A percentile compares a stretch with the other conserved stretches of the same genome.
These are phyloP conservation scores for Croton setiger DNA, from an alignment of 441 rosid genomes.

Conservation along the genomic window DNA sequence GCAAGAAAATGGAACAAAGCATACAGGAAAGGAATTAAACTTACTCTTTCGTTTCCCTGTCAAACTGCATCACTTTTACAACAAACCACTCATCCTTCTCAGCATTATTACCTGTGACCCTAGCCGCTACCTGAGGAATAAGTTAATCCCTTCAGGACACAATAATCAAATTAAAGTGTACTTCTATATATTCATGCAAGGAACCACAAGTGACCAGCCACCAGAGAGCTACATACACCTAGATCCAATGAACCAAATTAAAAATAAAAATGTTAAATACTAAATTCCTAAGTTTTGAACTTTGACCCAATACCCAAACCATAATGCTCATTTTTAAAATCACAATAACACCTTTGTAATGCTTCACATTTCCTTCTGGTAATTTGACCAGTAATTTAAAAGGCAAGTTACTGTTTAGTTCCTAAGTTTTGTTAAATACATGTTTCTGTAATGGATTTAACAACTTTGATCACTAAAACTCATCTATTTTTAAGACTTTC, in stretches of 20 bases:
- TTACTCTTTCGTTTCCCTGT: slow-evolving; percentile 91
- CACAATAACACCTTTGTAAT: too few species aligned
- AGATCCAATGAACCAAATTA: too few species aligned
- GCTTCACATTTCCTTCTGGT: too few species aligned
- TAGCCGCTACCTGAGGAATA: slow-evolving; percentile 81
- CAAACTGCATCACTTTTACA: slow-evolving; percentile 91
- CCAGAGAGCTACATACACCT: slow-evolving; percentile 12
- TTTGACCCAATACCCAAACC: too few species aligned
- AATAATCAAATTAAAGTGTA: slow-evolving; percentile 14
- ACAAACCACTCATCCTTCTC: slow-evolving; percentile 93
- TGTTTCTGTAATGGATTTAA: too few species aligned
- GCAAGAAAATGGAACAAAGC: neutral
- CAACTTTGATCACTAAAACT: too few species aligned
- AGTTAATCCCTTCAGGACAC: slow-evolving; percentile 11
- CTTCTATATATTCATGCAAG: neutral
- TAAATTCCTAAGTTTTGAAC: too few species aligned
- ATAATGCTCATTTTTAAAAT: too few species aligned
- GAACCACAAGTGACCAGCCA: neutral
- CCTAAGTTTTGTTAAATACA: too few species aligned
- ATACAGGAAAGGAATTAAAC: slow-evolving; percentile 25
- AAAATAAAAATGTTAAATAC: too few species aligned
- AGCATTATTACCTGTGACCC: slow-evolving; percentile 70
- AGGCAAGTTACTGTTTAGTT: too few species aligned
- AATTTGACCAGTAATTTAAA: neutral
- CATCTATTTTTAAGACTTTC: too few species aligned